Percentiles rank a stretch among this genome's conserved stretches.
phyloP scores from a whole-genome alignment of 169 alveolate genomes.

The Cryptosporidium andersoni region DNA sequence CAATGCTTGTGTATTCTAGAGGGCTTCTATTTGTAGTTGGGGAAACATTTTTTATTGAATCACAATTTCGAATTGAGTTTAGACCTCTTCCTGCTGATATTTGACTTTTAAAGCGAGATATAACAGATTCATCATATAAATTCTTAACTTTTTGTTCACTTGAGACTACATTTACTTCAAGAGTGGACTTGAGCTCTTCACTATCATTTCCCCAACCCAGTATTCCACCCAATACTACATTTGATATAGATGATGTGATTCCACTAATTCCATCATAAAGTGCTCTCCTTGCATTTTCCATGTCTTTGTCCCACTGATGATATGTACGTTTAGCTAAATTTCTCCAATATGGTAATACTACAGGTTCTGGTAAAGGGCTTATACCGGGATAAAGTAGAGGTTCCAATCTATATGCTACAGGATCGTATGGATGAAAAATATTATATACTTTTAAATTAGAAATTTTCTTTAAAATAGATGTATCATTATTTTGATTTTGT shows the following conservation, averaged over 20 bases:
- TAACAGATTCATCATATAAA: slow-evolving; percentile 73
- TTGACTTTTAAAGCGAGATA: slow-evolving; percentile 72
- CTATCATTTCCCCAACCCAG: slow-evolving; percentile 69
- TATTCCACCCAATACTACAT: slow-evolving; percentile 70
- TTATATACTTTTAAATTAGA: slow-evolving; percentile 77
- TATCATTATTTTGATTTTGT: slow-evolving; percentile 52
- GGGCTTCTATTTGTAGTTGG: slow-evolving; percentile 20
- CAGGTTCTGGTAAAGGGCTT: slow-evolving; percentile 82
- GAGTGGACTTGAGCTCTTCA: slow-evolving; percentile 71
- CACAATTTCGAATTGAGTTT: not conserved
- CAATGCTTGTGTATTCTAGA: slow-evolving; percentile 47
- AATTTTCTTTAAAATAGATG: slow-evolving; percentile 76
- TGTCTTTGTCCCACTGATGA: slow-evolving; percentile 85
- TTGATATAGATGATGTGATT: slow-evolving; percentile 76
- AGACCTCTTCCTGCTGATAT: slow-evolving; percentile 59
- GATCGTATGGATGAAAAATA: slow-evolving; percentile 86
- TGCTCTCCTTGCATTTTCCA: slow-evolving; percentile 79
- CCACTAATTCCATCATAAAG: slow-evolving; percentile 76
- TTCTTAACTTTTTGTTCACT: slow-evolving; percentile 74
- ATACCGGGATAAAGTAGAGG: slow-evolving; percentile 79
- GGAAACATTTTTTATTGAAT: not conserved
- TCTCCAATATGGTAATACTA: slow-evolving; percentile 83
- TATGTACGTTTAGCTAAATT: slow-evolving; percentile 84
- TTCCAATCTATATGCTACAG: slow-evolving; percentile 84
- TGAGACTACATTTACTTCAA: slow-evolving; percentile 72